phyloP scores from a whole-genome alignment of 179 eudicot species.

The Drosera spatulata region DNA sequence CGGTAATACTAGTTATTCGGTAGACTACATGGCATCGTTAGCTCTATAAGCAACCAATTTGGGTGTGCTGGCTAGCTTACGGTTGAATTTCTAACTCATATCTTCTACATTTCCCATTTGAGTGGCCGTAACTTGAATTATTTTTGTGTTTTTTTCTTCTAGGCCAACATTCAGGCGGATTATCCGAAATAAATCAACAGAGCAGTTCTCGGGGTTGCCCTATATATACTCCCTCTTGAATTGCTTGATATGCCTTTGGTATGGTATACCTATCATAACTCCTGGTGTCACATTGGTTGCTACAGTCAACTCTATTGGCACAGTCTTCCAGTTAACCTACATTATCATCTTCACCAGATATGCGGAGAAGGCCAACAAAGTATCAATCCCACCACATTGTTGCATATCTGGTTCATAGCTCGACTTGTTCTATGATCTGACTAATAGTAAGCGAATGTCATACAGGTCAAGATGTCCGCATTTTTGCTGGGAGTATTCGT shows the following conservation, averaged over 20 bases:
- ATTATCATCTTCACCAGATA: constrained; percentile 31
- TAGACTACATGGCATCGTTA: too few species aligned
- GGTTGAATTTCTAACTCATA: too few species aligned
- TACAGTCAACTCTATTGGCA: constrained; percentile 61
- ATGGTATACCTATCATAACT: constrained; percentile 55
- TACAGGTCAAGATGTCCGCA: constrained; percentile 47
- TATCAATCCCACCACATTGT: background rate
- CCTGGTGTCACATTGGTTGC: constrained; percentile 37
- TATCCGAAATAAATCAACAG: constrained; percentile 51
- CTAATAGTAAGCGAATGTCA: background rate
- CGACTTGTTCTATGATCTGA: background rate
- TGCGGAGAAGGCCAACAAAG: constrained; percentile 44
- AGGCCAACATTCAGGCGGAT: constrained; percentile 69
- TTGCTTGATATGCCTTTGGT: constrained; percentile 74
- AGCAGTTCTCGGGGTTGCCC: constrained; percentile 22
- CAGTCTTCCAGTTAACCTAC: constrained; percentile 45
- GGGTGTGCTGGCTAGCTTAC: too few species aligned
- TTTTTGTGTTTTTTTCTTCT: constrained; percentile 4
- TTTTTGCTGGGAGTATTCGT: constrained; percentile 34
- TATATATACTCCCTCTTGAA: constrained; percentile 55
- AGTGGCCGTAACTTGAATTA: background rate
- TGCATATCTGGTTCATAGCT: too few species aligned
- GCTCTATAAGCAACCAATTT: too few species aligned
- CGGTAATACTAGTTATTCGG: too few species aligned
- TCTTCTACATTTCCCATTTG: too few species aligned